These are phyloP conservation scores for Solanum hybrid DNA, from an alignment of 305 asterid genomes.

Conservation along the genomic window DNA sequence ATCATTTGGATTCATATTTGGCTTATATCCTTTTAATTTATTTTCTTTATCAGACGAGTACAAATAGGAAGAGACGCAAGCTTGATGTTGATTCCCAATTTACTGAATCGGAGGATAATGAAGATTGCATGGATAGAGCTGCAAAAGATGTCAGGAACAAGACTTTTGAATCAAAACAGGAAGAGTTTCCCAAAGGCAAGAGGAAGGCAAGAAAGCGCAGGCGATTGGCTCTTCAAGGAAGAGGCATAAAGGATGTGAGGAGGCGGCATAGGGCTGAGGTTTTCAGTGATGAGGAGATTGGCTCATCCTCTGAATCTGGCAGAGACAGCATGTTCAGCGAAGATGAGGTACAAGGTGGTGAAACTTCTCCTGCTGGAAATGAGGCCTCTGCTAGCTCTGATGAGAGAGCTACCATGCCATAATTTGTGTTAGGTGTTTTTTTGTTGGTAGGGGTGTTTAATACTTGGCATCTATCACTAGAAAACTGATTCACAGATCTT, in stretches of 20 bases:
- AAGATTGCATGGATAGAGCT: conserved; percentile 26
- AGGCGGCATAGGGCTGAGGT: conserved; percentile 58
- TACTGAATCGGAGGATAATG: conserved; percentile 65
- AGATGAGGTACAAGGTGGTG: conserved; percentile 59
- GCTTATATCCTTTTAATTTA: not conserved
- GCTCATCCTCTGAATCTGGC: conserved; percentile 48
- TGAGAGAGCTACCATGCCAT: conserved; percentile 12
- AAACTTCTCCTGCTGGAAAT: conserved; percentile 37
- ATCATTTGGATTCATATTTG: not conserved
- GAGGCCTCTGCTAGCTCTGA: conserved; percentile 68
- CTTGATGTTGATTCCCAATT: conserved; percentile 44
- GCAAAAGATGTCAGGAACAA: conserved; percentile 42
- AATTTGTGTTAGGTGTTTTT: not conserved
- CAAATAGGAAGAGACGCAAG: conserved; percentile 72
- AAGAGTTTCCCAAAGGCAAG: conserved; percentile 84
- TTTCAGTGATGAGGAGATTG: conserved; percentile 67
- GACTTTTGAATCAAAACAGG: conserved; percentile 58
- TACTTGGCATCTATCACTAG: not conserved
- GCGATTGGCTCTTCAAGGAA: conserved; percentile 58
- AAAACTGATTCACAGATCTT: not conserved
- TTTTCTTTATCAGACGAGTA: conserved; percentile 48
- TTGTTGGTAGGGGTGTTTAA: not conserved
- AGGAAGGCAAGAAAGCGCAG: conserved; percentile 74
- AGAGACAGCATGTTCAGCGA: conserved; percentile 59
- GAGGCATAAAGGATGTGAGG: conserved; percentile 41